Evolutionary conservation across 306 rosid genomes (phyloP), one percentile per base, ranked within the genome.

Genomic region (Glycine latifolia): DNA sequence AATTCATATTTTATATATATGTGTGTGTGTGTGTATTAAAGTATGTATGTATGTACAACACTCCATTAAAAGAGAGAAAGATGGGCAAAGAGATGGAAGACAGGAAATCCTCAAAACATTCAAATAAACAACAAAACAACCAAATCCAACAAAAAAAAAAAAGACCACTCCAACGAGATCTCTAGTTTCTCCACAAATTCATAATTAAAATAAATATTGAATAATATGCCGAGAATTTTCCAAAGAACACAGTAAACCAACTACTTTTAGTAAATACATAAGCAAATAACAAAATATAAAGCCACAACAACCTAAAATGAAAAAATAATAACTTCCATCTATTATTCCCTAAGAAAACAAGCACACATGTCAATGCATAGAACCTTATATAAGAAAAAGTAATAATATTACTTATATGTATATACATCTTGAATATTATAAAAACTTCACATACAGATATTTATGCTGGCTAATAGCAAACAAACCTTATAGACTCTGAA

Each of bases 401-500:
- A 20, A 20, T 43, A 46, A 16, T 15, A 71, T 75, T 47, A 76
- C 62, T 53, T 8, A 48, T n/a, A 31, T 71, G 44, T 6, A 9
- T 53, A 20, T 16, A 60, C 39, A 69, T 71, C 58, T 48, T 65
- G 74, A 14, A 66, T 65, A 75, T 26, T 2, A 82, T 59, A 63
- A 71, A 20, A 73, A 46, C 17, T 70, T 52, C 1, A 8, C 17
- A 46, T 3, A 61, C 26, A 43, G 11, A 62, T 46, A 60, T 71
- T 75, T 44, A 78, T 17, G 53, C 49, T 75, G 47, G 70, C 76
- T 55, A 72, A 35, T 54, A 67, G 75, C 9, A 59, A 81, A 81
- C 87, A 83, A 67, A 95, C 99, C 95, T 91, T 71, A 93, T 89
- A 56, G 93, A 88, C 87, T 91, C 91, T 11, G 97, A 95, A 85